A percentile compares a stretch with the other conserved stretches of the same genome.
Evolutionary conservation across 371 early-diverging fungal genomes (phyloP).

Genomic region (Rhizomucor miehei): DNA sequence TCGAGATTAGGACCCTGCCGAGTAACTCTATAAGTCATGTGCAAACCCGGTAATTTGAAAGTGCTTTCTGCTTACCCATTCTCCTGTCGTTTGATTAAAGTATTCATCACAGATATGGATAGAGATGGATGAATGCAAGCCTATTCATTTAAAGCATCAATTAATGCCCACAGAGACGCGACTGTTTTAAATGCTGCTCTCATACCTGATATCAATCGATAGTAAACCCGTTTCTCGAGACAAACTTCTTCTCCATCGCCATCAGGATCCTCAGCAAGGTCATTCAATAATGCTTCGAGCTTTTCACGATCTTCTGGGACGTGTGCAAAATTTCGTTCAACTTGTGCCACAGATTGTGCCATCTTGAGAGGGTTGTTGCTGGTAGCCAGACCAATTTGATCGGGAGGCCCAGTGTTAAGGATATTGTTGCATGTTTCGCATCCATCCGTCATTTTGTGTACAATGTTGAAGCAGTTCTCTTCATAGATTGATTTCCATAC

Average conservation of each 20-base stretch:
- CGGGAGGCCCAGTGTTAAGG: slow-evolving; percentile 16
- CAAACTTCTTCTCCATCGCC: slow-evolving; percentile 59
- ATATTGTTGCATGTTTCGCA: slow-evolving; percentile 44
- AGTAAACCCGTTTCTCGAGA: slow-evolving; percentile 90
- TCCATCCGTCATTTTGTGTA: slow-evolving; percentile 58
- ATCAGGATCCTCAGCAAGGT: slow-evolving; percentile 52
- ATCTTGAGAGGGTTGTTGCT: slow-evolving; percentile 6
- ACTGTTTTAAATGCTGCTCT: no score
- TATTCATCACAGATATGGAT: slow-evolving; percentile 94
- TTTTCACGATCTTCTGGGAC: slow-evolving; percentile 29
- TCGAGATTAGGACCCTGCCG: slow-evolving; percentile 74
- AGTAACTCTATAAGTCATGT: background rate
- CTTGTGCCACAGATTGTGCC: slow-evolving; percentile 26
- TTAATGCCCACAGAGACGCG: no score
- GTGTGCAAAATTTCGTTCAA: slow-evolving; percentile 25
- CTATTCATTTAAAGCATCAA: slow-evolving; percentile 17
- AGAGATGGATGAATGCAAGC: slow-evolving; percentile 96
- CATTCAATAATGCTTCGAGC: slow-evolving; percentile 39
- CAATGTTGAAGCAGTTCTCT: slow-evolving; percentile 92
- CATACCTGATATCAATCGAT: slow-evolving; percentile 90
- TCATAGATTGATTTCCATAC: slow-evolving; percentile 95
- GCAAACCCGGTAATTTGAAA: background rate
- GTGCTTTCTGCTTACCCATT: slow-evolving; percentile 68
- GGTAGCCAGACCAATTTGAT: background rate
- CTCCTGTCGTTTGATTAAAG: slow-evolving; percentile 78